A percentile compares a stretch with the other conserved stretches of the same genome.
These are phyloP conservation scores for Dunaliella primolecta DNA, from an alignment of 139 green algal genomes.

Conservation along the genomic window DNA sequence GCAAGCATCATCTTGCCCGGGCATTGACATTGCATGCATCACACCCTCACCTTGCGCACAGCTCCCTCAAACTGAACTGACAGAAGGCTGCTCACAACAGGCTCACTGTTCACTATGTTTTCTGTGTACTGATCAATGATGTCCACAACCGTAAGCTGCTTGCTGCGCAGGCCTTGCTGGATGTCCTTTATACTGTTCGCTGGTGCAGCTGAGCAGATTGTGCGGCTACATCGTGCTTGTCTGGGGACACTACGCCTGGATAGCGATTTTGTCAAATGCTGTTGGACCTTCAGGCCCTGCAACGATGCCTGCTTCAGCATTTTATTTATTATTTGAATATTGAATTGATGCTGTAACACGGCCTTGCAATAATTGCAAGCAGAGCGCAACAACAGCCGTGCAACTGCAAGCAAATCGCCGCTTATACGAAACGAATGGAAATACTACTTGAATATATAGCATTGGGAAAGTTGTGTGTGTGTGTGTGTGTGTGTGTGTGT, in stretches of 20 bases:
- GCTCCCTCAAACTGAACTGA: constrained; percentile 46
- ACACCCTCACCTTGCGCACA: constrained; percentile 45
- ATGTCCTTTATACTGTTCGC: constrained; percentile 27
- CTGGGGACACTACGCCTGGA: background rate
- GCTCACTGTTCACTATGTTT: constrained; percentile 33
- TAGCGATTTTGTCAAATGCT: background rate
- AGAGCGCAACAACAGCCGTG: too few species aligned
- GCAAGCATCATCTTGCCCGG: too few species aligned
- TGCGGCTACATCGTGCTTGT: background rate
- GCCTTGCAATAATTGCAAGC: too few species aligned
- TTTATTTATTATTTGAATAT: background rate
- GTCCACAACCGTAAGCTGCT: constrained; percentile 41
- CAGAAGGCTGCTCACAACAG: constrained; percentile 46
- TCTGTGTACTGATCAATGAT: constrained; percentile 46
- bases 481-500: too few species aligned
- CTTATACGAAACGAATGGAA: too few species aligned
- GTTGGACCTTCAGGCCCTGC: background rate
- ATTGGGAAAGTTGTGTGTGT: too few species aligned
- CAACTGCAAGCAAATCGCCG: too few species aligned
- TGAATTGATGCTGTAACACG: too few species aligned
- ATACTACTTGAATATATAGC: too few species aligned
- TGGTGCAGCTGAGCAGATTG: background rate
- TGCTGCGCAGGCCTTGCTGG: constrained; percentile 32
- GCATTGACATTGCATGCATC: too few species aligned
- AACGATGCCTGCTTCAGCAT: background rate